Conservation (phyloP, 768 basidiomycete species). For the Gloeopeniophorella convolvens region DNA sequence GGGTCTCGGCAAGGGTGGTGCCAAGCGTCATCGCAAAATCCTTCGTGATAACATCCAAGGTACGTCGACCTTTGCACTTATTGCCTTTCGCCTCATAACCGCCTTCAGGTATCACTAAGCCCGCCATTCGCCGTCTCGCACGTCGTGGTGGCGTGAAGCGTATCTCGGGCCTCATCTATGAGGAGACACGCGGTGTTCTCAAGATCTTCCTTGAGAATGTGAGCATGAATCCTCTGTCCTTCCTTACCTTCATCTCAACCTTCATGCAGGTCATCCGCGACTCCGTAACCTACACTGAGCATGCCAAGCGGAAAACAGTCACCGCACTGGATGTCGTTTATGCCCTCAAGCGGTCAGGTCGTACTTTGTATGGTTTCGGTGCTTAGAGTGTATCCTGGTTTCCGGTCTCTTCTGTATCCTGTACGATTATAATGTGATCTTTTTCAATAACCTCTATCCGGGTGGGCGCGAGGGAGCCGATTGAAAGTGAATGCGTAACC, state of each 20-base stretch:
- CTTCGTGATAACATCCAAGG: conserved; percentile 78
- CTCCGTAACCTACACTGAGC: conserved; percentile 65
- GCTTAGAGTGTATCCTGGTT: conserved; percentile 25
- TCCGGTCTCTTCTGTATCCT: conserved; percentile 24
- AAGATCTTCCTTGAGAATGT: conserved; percentile 92
- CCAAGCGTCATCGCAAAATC: conserved; percentile 95
- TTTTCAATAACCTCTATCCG: background rate
- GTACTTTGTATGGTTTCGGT: conserved; percentile 55
- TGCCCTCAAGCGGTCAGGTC: conserved; percentile 40
- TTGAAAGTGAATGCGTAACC: too few species aligned
- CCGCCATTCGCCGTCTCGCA: conserved; percentile 91
- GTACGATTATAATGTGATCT: conserved; percentile 12
- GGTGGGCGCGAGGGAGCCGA: too few species aligned
- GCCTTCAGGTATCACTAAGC: conserved; percentile 76
- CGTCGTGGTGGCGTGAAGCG: conserved; percentile 98
- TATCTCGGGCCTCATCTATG: conserved; percentile 91
- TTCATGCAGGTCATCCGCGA: conserved; percentile 57
- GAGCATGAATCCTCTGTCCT: conserved; percentile 23
- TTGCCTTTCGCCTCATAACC: conserved; percentile 23
- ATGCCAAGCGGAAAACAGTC: conserved; percentile 50
- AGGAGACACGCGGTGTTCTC: conserved; percentile 92
- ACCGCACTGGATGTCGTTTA: conserved; percentile 45
- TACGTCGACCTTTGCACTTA: conserved; percentile 26
- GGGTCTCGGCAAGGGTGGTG: conserved; percentile 96
- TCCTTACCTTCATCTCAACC: background rate